Base-by-base conservation (phyloP, 2,329 filamentous ascomycete genomes). In the Chrysosporium keratinophilum region DNA sequence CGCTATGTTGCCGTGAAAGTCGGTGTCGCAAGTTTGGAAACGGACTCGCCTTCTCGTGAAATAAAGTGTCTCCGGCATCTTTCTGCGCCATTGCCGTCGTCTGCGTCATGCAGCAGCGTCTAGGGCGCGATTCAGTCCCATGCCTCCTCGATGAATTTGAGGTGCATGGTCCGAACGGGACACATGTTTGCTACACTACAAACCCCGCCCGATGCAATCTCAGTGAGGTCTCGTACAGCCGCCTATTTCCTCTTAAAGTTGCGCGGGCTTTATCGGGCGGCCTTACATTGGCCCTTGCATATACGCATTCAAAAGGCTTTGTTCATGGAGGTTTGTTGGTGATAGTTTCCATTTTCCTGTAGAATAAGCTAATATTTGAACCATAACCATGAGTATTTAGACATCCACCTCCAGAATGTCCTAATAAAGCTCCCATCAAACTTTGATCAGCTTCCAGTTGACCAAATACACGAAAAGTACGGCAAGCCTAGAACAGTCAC, bases 1-100 rank as follows among this genome's bases (percentile, higher is more conserved):
- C 54, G 35, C 12, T 68, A 67, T 55, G 64, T 68, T 54, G 64
- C 64, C 15, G 34, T 68, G 1, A 69, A 68, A 43, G 54, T 68
- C 31, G 55, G 55, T 19, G 62, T 63, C 23, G 59, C 64, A 50
- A 5, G n/a, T 9, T 14, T 3, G 28, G 43, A 15, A 34, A n/a
- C 9, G 42, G 45, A 59, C 33, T 56, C 42, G 10, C 6, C 41
- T 52, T 42, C 41, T 3, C 56, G 45, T 6, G 63, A 68, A 47
- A 60, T 51, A 5, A 60, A 55, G 1, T 40, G 56, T 11, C 63
- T 67, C 41, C 52, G 52, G 43, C 54, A 54, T 44, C 60, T 67
- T 3, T 64, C 50, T 44, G 19, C 44, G 20, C 31, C 57, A n/a
- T 42, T 44, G 28, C 42, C 48, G 14, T 15, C 40, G 5, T 35